phyloP scores from a whole-genome alignment of 2,329 filamentous ascomycete genomes.

The Didymella keratinophila region DNA sequence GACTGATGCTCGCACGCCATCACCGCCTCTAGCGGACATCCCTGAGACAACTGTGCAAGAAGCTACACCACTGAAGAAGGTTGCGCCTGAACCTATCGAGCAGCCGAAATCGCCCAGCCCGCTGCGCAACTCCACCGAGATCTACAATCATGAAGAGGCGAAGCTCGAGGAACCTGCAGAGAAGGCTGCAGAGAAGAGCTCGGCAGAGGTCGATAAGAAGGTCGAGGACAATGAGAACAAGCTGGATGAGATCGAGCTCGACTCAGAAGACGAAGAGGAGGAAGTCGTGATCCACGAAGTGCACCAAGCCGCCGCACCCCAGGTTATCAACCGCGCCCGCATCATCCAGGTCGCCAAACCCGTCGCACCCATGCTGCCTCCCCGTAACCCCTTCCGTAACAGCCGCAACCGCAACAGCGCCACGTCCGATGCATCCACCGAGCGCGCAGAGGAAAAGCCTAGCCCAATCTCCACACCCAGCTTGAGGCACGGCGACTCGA shows the following conservation, averaged over 20 bases:
- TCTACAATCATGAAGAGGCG: conserved; percentile 55
- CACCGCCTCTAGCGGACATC: conserved; percentile 45
- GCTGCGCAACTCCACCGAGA: conserved; percentile 14
- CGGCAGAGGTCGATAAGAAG: background rate
- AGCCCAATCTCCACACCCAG: conserved; percentile 47
- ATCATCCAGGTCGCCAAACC: conserved; percentile 87
- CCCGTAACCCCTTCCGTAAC: conserved; percentile 71
- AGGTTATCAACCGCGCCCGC: conserved; percentile 76
- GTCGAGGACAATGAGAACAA: conserved; percentile 53
- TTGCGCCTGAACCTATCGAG: background rate
- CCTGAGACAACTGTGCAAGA: conserved; percentile 42
- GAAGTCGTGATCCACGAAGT: conserved; percentile 73
- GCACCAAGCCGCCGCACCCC: conserved; percentile 68
- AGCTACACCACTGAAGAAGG: conserved; percentile 22
- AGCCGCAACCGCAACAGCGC: conserved; percentile 51
- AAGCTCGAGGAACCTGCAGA: conserved; percentile 34
- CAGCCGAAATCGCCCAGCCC: background rate
- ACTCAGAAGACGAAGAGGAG: conserved; percentile 54
- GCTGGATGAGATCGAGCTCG: conserved; percentile 54
- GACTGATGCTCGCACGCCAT: conserved; percentile 27
- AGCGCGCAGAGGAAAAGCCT: conserved; percentile 37
- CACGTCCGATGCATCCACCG: conserved; percentile 39
- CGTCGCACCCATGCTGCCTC: conserved; percentile 77
- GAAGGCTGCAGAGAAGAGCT: background rate
- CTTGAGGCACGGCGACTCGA: conserved; percentile 46